Conservation (phyloP, 306 rosid genomes). For the Canavalia ensiformis region DNA sequence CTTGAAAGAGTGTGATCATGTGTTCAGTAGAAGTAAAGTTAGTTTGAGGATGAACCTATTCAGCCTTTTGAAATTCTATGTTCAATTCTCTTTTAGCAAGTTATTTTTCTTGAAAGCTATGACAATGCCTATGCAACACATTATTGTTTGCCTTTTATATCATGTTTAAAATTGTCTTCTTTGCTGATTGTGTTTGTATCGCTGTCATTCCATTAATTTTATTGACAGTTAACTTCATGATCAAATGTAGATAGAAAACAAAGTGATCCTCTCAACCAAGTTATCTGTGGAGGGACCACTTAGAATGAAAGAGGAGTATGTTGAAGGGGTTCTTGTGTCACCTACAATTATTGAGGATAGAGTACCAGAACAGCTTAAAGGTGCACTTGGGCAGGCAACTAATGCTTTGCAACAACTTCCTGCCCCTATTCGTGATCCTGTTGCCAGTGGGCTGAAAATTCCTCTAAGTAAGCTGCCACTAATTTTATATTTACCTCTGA, state of each 20-base stretch:
- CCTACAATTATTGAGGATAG: constrained; percentile 86
- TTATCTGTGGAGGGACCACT: constrained; percentile 93
- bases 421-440: constrained; percentile 72
- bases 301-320: constrained; percentile 93
- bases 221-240: constrained; percentile 26
- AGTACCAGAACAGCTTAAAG: constrained; percentile 88
- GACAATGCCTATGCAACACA: not conserved
- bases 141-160: constrained; percentile 8
- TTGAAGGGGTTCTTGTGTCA: constrained; percentile 78
- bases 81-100: not conserved
- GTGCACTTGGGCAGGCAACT: constrained; percentile 82
- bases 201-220: constrained; percentile 14
- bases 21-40: constrained; percentile 16
- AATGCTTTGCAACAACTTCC: constrained; percentile 87
- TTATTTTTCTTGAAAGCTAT: constrained; percentile 25
- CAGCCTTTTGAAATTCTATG: not conserved
- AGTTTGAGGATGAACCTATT: constrained; percentile 34
- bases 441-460: constrained; percentile 76
- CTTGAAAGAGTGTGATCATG: not conserved
- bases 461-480: constrained; percentile 74
- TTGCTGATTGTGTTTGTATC: constrained; percentile 31
- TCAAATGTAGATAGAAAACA: constrained; percentile 81
- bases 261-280: constrained; percentile 69
- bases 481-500: constrained; percentile 16
- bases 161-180: constrained; percentile 26